Conservation (phyloP, 805 yeast species). For the Schizosaccharomyces cryophilus region DNA sequence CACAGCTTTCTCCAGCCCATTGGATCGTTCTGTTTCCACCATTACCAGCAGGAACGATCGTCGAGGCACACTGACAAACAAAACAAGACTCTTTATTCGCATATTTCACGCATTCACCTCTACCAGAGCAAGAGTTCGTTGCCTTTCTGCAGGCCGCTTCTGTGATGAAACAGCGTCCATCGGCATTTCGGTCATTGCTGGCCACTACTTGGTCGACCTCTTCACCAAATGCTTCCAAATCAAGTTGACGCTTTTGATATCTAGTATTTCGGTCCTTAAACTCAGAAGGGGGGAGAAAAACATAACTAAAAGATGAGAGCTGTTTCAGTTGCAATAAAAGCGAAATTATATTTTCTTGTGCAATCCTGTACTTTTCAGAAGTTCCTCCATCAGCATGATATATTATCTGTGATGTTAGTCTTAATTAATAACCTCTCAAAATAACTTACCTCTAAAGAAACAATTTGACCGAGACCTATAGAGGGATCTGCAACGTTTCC, state of each 20-base stretch:
- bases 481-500: neutral
- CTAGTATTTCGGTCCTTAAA: neutral
- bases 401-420: neutral
- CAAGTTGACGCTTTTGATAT: neutral
- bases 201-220: neutral
- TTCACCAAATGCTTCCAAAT: neutral
- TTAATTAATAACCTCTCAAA: neutral
- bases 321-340: neutral
- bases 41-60: neutral
- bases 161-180: neutral
- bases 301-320: neutral
- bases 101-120: neutral
- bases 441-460: neutral
- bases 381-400: neutral
- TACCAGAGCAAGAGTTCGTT: slow-evolving; percentile 1
- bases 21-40: neutral
- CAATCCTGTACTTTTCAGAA: neutral
- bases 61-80: neutral
- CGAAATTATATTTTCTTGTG: neutral
- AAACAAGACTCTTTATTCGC: neutral
- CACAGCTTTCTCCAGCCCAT: slow-evolving; percentile 1
- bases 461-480: neutral
- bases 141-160: slow-evolving; percentile 1
- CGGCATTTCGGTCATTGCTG: neutral
- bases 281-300: neutral